A percentile compares a stretch with the other conserved stretches of the same genome.
Evolutionary conservation across 306 rosid genomes (phyloP).

Genomic region (Begonia fuchsioides): DNA sequence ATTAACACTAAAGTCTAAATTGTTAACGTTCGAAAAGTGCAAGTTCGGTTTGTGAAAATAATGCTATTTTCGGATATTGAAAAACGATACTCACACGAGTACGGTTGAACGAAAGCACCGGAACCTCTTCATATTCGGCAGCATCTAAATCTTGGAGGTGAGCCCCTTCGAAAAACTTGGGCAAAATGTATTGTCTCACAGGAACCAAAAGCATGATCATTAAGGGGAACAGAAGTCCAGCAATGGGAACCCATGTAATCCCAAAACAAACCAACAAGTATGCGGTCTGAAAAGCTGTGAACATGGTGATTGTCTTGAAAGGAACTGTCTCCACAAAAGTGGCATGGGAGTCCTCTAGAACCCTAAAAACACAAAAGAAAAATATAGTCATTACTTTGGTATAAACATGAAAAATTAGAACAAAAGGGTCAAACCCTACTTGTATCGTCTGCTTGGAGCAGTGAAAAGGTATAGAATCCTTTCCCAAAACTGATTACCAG

Average conservation of each 20-base stretch:
- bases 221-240: constrained; percentile 68
- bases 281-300: constrained; percentile 48
- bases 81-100: not conserved
- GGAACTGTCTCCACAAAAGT: constrained; percentile 63
- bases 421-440: constrained; percentile 16
- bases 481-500: constrained; percentile 83
- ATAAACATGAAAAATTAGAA: no score
- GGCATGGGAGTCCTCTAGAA: constrained; percentile 46
- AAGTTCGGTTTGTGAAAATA: no score
- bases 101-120: constrained; percentile 33
- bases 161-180: constrained; percentile 51
- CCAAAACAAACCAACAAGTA: constrained; percentile 73
- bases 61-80: no score
- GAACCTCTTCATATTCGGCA: constrained; percentile 59
- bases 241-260: constrained; percentile 65
- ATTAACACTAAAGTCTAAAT: no score
- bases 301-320: constrained; percentile 50
- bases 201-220: constrained; percentile 88
- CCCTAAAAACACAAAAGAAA: constrained; percentile 13
- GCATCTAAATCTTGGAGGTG: constrained; percentile 30
- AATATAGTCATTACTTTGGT: no score
- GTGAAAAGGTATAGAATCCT: constrained; percentile 53
- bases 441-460: constrained; percentile 60
- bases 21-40: no score
- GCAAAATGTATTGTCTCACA: constrained; percentile 66